A percentile compares a stretch with the other conserved stretches of the same genome.
phyloP scores from a whole-genome alignment of 768 basidiomycete genomes.

The Leccinum subgranulosum region DNA sequence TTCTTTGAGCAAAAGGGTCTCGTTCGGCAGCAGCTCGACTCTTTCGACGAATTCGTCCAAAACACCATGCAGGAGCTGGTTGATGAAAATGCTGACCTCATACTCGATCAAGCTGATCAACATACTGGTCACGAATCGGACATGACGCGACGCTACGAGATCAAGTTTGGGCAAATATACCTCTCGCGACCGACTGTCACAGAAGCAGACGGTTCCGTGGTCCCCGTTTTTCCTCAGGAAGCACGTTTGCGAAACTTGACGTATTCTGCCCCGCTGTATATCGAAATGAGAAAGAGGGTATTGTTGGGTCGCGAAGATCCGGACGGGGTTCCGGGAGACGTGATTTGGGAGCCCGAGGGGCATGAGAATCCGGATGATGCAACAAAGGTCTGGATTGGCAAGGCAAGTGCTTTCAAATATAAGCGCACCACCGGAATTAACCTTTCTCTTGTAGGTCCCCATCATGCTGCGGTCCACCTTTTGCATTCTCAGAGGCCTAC shows the following conservation, averaged over 20 bases:
- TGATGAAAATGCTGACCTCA: conserved; percentile 93
- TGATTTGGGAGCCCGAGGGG: conserved; percentile 73
- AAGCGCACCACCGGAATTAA: conserved; percentile 12
- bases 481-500: conserved; percentile 82
- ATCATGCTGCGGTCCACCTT: conserved; percentile 97
- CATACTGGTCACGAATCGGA: conserved; percentile 84
- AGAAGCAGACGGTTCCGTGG: conserved; percentile 92
- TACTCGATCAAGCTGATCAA: conserved; percentile 94
- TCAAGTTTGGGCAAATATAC: conserved; percentile 97
- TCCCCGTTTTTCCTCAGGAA: conserved; percentile 95
- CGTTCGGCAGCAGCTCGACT: conserved; percentile 95
- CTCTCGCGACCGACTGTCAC: conserved; percentile 92
- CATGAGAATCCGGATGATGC: conserved; percentile 60
- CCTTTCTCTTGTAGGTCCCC: conserved; percentile 61
- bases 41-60: conserved; percentile 98
- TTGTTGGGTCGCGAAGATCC: conserved; percentile 78
- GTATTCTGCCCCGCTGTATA: conserved; percentile 92
- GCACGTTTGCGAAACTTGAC: conserved; percentile 93
- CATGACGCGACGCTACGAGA: conserved; percentile 90
- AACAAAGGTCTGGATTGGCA: conserved; percentile 92
- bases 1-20: conserved; percentile 98
- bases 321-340: conserved; percentile 75
- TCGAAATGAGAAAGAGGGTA: conserved; percentile 91
- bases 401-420: conserved; percentile 47
- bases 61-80: conserved; percentile 99